phyloP scores from a whole-genome alignment of 768 basidiomycete species.

The Hysterangium stoloniferum region DNA sequence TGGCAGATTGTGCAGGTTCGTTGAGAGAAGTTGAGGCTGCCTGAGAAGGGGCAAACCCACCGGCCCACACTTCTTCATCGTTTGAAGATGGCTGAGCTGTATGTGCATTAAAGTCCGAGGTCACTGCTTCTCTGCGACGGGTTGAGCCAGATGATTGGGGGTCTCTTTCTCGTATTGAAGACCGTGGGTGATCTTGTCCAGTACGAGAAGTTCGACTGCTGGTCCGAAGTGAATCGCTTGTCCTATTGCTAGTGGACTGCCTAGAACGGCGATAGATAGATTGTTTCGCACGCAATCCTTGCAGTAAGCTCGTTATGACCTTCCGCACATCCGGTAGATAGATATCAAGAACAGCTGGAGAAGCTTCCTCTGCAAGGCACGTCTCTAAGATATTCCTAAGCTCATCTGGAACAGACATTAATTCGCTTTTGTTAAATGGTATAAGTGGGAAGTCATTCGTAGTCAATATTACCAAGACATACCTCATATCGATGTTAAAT shows the following conservation, averaged over 20 bases:
- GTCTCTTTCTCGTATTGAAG: conserved; percentile 1
- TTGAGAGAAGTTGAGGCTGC: neutral
- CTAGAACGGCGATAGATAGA: conserved; percentile 61
- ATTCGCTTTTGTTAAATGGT: conserved; percentile 50
- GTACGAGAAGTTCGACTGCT: neutral
- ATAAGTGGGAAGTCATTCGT: neutral
- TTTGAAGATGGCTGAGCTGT: neutral
- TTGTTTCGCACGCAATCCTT: conserved; percentile 90
- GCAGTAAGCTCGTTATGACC: conserved; percentile 89
- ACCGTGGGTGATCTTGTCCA: conserved; percentile 2
- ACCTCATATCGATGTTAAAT: conserved; percentile 89
- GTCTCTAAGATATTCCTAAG: conserved; percentile 83
- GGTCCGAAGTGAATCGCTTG: conserved; percentile 1
- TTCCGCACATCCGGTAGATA: conserved; percentile 87
- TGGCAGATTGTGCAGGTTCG: neutral
- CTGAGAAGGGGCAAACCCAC: neutral
- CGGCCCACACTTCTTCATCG: neutral
- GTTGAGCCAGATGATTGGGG: neutral
- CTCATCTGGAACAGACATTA: conserved; percentile 81
- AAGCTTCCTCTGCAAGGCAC: conserved; percentile 87
- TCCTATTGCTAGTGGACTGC: conserved; percentile 1
- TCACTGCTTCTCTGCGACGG: neutral
- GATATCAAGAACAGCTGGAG: conserved; percentile 71
- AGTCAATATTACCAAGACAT: too few species aligned
- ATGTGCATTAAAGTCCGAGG: neutral